Evolutionary conservation across 2,329 filamentous ascomycete species (phyloP).

Genomic region (Volutella citrinella): DNA sequence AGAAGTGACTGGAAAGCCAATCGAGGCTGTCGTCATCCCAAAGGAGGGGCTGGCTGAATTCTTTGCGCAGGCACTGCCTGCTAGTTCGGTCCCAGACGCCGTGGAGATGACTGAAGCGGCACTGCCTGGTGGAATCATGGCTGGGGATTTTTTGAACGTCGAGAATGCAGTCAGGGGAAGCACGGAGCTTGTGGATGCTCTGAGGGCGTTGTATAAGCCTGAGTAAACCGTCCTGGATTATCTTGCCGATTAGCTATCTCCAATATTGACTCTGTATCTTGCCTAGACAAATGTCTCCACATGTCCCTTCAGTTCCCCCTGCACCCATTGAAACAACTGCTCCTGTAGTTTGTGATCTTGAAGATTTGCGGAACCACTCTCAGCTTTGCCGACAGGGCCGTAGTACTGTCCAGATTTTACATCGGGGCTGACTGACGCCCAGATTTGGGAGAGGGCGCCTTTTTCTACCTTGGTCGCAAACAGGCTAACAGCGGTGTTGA

Average conservation of each 20-base stretch:
- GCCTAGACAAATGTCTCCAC: too few species aligned
- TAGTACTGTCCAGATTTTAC: neutral
- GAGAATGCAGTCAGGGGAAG: constrained; percentile 22
- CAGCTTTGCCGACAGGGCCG: neutral
- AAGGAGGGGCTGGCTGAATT: constrained; percentile 18
- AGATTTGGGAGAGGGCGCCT: constrained; percentile 3
- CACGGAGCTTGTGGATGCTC: constrained; percentile 22
- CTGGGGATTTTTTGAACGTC: constrained; percentile 20
- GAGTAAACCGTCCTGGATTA: too few species aligned
- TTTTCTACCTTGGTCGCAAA: constrained; percentile 1
- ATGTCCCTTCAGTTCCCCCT: neutral
- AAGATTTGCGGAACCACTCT: neutral
- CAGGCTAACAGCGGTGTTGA: neutral
- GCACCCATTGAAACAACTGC: constrained; percentile 3
- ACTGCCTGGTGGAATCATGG: constrained; percentile 24
- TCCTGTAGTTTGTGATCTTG: constrained; percentile 1
- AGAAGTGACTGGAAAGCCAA: constrained; percentile 22
- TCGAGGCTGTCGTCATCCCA: constrained; percentile 20
- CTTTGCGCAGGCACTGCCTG: constrained; percentile 22
- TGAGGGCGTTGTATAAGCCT: too few species aligned
- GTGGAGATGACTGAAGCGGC: constrained; percentile 25
- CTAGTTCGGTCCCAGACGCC: constrained; percentile 21
- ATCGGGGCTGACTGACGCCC: constrained; percentile 6
- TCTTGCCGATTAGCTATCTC: too few species aligned
- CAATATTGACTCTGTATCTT: too few species aligned